A percentile compares a stretch with the other conserved stretches of the same genome.
These are phyloP conservation scores for Fusarium equiseti DNA, from an alignment of 2,329 filamentous ascomycete species.

Conservation along the genomic window DNA sequence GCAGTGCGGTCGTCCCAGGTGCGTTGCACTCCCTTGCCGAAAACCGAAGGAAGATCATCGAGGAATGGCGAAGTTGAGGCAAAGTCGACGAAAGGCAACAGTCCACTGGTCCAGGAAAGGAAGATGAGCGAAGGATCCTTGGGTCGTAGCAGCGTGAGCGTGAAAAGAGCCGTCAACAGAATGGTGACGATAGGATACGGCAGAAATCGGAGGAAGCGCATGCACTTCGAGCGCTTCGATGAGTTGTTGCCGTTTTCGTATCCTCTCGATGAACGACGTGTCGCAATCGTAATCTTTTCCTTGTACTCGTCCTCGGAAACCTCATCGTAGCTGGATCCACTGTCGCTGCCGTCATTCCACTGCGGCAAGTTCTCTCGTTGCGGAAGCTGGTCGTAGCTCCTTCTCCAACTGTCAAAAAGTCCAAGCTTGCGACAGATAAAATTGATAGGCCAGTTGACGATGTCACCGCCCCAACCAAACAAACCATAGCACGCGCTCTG, in stretches of 20 bases:
- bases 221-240: slow-evolving; percentile 3
- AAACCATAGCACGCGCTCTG: slow-evolving; percentile 46
- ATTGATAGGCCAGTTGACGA: slow-evolving; percentile 47
- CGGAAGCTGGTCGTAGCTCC: slow-evolving; percentile 20
- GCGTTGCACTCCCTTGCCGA: slow-evolving; percentile 46
- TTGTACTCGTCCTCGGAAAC: slow-evolving; percentile 25
- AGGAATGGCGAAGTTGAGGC: slow-evolving; percentile 49
- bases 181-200: slow-evolving; percentile 43
- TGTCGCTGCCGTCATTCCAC: slow-evolving; percentile 16
- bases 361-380: slow-evolving; percentile 9
- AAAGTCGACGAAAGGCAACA: slow-evolving; percentile 53
- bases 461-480: slow-evolving; percentile 47
- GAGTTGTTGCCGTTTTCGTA: not conserved
- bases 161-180: slow-evolving; percentile 45
- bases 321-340: not conserved
- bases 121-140: slow-evolving; percentile 51
- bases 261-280: not conserved
- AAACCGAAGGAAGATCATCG: slow-evolving; percentile 42
- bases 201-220: slow-evolving; percentile 16
- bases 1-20: slow-evolving; percentile 47
- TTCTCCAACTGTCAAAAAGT: slow-evolving; percentile 13
- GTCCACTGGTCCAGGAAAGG: slow-evolving; percentile 52
- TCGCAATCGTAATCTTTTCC: slow-evolving; percentile 15
- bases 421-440: slow-evolving; percentile 24
- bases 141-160: slow-evolving; percentile 46